Conservation (phyloP, 2,329 filamentous ascomycete genomes). For the Helminthosporium solani region DNA sequence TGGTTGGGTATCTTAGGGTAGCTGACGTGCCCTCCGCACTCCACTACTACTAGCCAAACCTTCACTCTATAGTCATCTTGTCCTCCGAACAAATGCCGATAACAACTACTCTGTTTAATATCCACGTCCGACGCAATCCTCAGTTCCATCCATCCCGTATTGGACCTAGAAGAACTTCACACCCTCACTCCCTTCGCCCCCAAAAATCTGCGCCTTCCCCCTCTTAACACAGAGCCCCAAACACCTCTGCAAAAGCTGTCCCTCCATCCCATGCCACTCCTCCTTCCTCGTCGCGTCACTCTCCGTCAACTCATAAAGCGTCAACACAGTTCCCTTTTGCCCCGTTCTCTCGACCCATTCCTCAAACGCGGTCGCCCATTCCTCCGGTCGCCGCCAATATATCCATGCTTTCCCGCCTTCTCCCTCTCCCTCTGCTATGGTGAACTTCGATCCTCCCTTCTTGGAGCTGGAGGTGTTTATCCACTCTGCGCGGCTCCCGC, state of each 20-base stretch:
- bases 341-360: conserved; percentile 82
- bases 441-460: conserved; percentile 12
- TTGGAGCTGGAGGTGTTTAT: conserved; percentile 38
- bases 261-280: conserved; percentile 87
- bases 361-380: conserved; percentile 81
- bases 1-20: conserved; percentile 2
- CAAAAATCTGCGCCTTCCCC: conserved; percentile 92
- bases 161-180: conserved; percentile 95
- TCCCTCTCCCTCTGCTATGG: conserved; percentile 23
- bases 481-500: conserved; percentile 66
- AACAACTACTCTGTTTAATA: too few relatives aligned
- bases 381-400: conserved; percentile 83
- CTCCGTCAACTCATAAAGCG: conserved; percentile 85
- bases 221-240: conserved; percentile 81
- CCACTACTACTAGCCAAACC: too few relatives aligned
- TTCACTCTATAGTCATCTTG: too few relatives aligned
- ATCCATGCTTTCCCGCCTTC: conserved; percentile 60
- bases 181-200: conserved; percentile 74
- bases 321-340: conserved; percentile 85
- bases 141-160: too few relatives aligned
- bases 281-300: conserved; percentile 71
- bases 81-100: too few relatives aligned
- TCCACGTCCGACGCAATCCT: too few relatives aligned
- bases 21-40: too few relatives aligned
- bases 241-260: conserved; percentile 75